These are phyloP conservation scores for Oenanthe javanica DNA, from an alignment of 140 eudicot species.

Conservation along the genomic window DNA sequence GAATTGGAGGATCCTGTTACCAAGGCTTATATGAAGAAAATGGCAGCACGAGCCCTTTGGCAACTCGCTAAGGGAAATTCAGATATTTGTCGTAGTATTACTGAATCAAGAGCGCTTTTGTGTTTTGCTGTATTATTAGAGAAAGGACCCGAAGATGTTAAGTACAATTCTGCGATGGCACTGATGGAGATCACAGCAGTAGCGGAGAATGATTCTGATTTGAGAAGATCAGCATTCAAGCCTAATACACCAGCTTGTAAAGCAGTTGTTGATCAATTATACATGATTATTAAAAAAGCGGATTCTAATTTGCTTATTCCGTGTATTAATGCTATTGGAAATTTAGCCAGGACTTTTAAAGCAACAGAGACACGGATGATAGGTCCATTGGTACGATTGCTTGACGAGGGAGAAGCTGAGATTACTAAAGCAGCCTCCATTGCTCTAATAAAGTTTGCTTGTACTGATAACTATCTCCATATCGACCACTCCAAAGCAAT, in stretches of 20 bases:
- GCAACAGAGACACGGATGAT: slow-evolving; percentile 65
- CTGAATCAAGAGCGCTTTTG: slow-evolving; percentile 71
- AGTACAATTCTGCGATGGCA: slow-evolving; percentile 74
- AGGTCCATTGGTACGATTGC: slow-evolving; percentile 36
- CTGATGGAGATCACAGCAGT: slow-evolving; percentile 67
- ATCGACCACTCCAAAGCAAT: slow-evolving; percentile 44
- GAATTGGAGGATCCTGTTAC: slow-evolving; percentile 61
- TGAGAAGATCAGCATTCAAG: slow-evolving; percentile 53
- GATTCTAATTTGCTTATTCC: slow-evolving; percentile 43
- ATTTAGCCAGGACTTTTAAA: slow-evolving; percentile 58
- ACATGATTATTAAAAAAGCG: slow-evolving; percentile 28
- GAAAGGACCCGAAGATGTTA: slow-evolving; percentile 61
- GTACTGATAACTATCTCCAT: slow-evolving; percentile 53
- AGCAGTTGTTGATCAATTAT: slow-evolving; percentile 55
- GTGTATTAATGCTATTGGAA: slow-evolving; percentile 45
- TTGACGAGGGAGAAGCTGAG: slow-evolving; percentile 46
- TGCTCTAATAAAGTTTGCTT: slow-evolving; percentile 43
- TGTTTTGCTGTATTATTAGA: slow-evolving; percentile 77
- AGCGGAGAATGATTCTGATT: slow-evolving; percentile 46
- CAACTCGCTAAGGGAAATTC: slow-evolving; percentile 53
- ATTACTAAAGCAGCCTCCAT: slow-evolving; percentile 32
- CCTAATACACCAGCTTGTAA: slow-evolving; percentile 63
- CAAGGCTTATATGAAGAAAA: slow-evolving; percentile 66
- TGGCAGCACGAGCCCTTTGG: slow-evolving; percentile 87
- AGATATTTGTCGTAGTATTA: slow-evolving; percentile 53